These are phyloP conservation scores for Leptographium procerum DNA, from an alignment of 2,329 filamentous ascomycete genomes.

Conservation along the genomic window DNA sequence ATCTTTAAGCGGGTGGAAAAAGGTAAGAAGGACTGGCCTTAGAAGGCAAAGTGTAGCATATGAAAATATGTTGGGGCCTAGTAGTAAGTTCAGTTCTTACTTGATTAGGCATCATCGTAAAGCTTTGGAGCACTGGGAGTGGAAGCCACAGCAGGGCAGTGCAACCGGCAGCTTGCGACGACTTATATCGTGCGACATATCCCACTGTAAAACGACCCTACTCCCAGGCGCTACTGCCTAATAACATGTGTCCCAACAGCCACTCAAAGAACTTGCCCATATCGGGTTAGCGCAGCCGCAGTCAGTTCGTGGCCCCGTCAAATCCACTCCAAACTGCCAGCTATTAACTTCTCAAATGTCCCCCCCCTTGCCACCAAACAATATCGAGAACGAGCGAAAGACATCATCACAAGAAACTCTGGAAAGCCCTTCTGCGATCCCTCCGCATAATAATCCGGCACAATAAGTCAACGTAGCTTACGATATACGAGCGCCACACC, in stretches of 20 bases:
- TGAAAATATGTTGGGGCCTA: no score
- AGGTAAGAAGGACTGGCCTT: no score
- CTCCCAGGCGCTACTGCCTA: background rate
- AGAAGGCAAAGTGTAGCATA: no score
- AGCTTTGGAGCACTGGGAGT: no score
- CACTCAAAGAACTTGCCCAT: background rate
- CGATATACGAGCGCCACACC: background rate
- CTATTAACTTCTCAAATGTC: background rate
- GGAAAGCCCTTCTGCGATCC: background rate
- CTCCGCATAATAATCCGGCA: background rate
- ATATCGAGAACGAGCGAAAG: background rate
- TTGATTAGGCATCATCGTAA: background rate
- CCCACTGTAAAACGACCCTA: background rate
- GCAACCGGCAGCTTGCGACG: background rate
- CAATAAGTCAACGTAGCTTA: background rate
- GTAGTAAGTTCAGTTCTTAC: no score
- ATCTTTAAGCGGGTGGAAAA: no score
- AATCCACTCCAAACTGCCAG: conserved; percentile 1
- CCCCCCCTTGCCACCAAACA: background rate
- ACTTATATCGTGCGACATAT: background rate
- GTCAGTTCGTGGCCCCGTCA: background rate
- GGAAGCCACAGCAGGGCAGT: background rate
- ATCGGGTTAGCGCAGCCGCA: conserved; percentile 1
- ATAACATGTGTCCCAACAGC: background rate
- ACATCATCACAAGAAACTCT: background rate